Base-by-base conservation (phyloP, 1,284 basidiomycete genomes). In the Tilletia indica region DNA sequence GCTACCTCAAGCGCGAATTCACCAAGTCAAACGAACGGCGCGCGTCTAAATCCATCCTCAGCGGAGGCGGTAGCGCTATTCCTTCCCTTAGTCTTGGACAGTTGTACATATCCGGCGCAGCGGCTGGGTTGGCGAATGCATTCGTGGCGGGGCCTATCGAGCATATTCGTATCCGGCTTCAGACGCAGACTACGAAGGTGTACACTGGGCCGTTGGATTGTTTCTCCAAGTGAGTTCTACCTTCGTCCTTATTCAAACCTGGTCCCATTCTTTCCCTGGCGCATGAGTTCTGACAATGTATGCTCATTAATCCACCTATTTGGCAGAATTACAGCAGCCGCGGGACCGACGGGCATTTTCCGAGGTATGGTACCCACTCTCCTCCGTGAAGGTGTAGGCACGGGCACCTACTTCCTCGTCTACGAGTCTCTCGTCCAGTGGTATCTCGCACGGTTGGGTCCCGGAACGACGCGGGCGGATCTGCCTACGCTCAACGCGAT, bases 81-180 rank as follows among this genome's bases (percentile, higher is more conserved):
- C 9, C 42, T 45, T 42, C 61, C 3, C 61, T 64, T 2, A 39
- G 36, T 6, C 87, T 94, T 16, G 87, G 86, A 58, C 94, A 97
- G 85, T 87, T 96, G 21, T 89, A 93, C 77, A 80, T 87, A 0
- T 88, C 93, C 4, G 95, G 95, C 75, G 89, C 93, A 2, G 86
- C 89, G 39, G 95, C 94, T 34, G 95, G 96, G 47, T 85, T 97
- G 31, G 91, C 93, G 16, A 99, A 98, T 84, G 91, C 92, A 58
- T 88, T 95, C 70, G 93, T 97, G 21, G 95, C 94, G 0, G 93
- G 94, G 1, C 96, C 96, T 1, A 94, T 99, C 14, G 96, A 99
- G 85, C 94, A 98, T 83, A 94, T 98, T 80, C 92, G 96, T 87
- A 98, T 98, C 80, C 91, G 95, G 91, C 64, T 85, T 6, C 83